Evolutionary conservation across 805 yeast species (phyloP).

Genomic region (Zygosaccharomyces bailii): DNA sequence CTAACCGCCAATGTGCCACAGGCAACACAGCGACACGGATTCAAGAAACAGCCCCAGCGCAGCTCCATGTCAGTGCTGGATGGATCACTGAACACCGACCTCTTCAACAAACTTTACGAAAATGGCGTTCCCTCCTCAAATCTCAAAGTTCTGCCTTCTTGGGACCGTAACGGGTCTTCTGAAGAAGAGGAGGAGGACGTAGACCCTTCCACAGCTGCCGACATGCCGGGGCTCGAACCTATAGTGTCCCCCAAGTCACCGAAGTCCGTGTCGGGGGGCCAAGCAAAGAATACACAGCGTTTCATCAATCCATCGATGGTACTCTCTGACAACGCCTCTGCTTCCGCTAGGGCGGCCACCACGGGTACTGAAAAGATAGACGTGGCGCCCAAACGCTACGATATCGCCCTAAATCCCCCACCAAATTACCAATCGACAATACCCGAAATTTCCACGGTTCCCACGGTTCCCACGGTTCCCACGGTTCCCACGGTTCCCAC

Average conservation of each 20-base stretch:
- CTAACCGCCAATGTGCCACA: conserved; percentile 5
- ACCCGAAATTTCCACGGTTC: not conserved
- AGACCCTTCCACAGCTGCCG: not conserved
- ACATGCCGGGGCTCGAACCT: conserved; percentile 12
- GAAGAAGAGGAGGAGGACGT: conserved; percentile 1
- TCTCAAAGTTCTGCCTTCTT: conserved; percentile 13
- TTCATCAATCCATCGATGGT: conserved; percentile 34
- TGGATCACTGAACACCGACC: conserved; percentile 20
- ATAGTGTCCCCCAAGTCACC: conserved; percentile 17
- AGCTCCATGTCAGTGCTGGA: conserved; percentile 30
- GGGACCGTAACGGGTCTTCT: not conserved
- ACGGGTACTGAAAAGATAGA: conserved; percentile 22
- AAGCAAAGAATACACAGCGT: conserved; percentile 9
- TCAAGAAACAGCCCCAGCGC: conserved; percentile 26
- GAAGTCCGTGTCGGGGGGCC: conserved; percentile 8
- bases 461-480: not conserved
- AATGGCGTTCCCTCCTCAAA: conserved; percentile 11
- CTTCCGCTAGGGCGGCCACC: conserved; percentile 29
- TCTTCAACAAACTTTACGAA: conserved; percentile 25
- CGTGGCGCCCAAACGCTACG: conserved; percentile 16
- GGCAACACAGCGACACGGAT: conserved; percentile 19
- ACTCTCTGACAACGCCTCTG: conserved; percentile 27
- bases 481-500: not conserved
- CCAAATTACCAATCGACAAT: conserved; percentile 1
- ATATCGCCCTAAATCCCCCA: conserved; percentile 13